A percentile compares a stretch with the other conserved stretches of the same genome.
phyloP scores from a whole-genome alignment of 176 grass and related monocot genomes.

The Hordeum marinum region DNA sequence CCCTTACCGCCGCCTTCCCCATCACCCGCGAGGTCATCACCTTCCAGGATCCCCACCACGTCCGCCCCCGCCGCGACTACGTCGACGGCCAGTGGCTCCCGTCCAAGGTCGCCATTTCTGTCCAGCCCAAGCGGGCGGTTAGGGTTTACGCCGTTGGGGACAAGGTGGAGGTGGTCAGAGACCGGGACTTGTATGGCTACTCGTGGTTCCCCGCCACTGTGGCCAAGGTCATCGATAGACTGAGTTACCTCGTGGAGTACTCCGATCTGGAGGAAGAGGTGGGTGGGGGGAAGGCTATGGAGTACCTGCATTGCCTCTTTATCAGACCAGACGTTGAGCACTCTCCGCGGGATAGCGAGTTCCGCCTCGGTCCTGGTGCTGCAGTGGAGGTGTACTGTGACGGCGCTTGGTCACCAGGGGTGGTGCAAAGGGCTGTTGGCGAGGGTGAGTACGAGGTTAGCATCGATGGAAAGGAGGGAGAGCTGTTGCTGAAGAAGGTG shows the following conservation, averaged over 20 bases:
- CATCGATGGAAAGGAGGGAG: background rate
- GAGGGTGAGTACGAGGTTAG: conserved; percentile 30
- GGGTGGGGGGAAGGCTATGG: conserved; percentile 1
- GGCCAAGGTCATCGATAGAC: conserved; percentile 17
- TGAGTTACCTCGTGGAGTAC: conserved; percentile 49
- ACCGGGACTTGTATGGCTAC: conserved; percentile 26
- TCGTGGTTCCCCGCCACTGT: conserved; percentile 62
- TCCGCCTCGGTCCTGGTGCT: background rate
- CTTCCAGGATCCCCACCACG: conserved; percentile 14
- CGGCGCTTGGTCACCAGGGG: conserved; percentile 39
- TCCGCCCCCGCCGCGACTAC: conserved; percentile 51
- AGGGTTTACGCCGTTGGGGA: conserved; percentile 31
- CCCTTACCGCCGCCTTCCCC: conserved; percentile 49
- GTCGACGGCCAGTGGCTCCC: conserved; percentile 32
- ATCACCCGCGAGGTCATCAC: conserved; percentile 47
- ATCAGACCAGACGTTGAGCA: conserved; percentile 38
- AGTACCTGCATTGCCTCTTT: conserved; percentile 55
- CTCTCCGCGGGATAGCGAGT: background rate
- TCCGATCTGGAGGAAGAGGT: conserved; percentile 20
- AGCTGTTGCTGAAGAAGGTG: conserved; percentile 18
- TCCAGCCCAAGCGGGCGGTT: background rate
- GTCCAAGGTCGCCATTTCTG: background rate
- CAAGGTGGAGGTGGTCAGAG: conserved; percentile 48
- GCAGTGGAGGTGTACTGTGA: conserved; percentile 47
- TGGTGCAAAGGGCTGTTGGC: background rate